Evolutionary conservation across 2,329 filamentous ascomycete species (phyloP).

Genomic region (Dactylellina cionopaga): DNA sequence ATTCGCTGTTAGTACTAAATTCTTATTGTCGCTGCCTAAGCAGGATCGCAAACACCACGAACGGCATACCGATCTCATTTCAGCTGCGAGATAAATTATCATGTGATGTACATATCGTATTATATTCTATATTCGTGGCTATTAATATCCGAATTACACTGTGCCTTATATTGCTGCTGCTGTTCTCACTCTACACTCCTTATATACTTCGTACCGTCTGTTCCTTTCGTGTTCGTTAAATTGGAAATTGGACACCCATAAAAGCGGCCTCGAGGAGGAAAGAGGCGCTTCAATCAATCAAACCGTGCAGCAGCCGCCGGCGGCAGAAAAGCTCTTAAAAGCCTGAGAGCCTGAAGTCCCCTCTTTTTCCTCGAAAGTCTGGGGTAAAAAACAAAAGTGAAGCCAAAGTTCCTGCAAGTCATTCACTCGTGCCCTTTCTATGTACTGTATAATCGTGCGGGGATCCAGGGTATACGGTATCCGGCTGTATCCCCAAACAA

Average conservation of each 20-base stretch:
- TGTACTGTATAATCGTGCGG: no score
- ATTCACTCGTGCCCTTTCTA: conserved; percentile 40
- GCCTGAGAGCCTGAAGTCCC: no score
- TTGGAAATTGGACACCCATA: conserved; percentile 29
- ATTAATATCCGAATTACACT: conserved; percentile 36
- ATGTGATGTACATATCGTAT: not conserved
- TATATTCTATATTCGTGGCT: conserved; percentile 1
- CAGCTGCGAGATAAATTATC: conserved; percentile 1
- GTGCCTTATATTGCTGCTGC: no score
- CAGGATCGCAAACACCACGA: not conserved
- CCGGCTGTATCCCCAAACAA: conserved; percentile 10
- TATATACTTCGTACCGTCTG: not conserved
- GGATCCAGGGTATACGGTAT: conserved; percentile 42
- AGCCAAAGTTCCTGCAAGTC: conserved; percentile 37
- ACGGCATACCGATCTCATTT: not conserved
- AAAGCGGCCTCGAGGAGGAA: not conserved
- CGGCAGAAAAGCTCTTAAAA: conserved; percentile 9
- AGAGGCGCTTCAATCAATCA: not conserved
- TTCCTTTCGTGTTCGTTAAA: conserved; percentile 19
- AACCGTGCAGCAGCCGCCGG: conserved; percentile 11
- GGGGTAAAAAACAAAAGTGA: conserved; percentile 22
- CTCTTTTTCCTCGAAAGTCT: no score
- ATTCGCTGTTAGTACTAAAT: not conserved
- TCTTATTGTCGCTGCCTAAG: conserved; percentile 24
- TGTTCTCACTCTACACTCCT: no score